These are phyloP conservation scores for Neonectria coccinea DNA, from an alignment of 2,329 filamentous ascomycete genomes.

Conservation along the genomic window DNA sequence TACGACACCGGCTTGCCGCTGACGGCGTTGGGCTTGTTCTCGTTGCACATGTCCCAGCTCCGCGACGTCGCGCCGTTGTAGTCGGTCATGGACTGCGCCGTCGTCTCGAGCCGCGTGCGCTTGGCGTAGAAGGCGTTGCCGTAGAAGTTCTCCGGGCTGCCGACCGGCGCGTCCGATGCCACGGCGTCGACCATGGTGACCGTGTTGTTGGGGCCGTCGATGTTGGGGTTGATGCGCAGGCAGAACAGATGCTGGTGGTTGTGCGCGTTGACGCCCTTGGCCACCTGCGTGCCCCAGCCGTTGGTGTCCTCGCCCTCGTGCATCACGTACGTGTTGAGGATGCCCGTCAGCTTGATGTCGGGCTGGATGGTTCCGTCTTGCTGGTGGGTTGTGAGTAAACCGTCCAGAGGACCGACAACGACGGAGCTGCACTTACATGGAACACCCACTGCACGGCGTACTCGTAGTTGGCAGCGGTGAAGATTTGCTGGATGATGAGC, in stretches of 20 bases:
- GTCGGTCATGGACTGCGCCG: conserved; percentile 76
- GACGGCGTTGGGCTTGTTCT: conserved; percentile 84
- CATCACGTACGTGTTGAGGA: conserved; percentile 91
- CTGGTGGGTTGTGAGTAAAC: conserved; percentile 11
- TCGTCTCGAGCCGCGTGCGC: conserved; percentile 82
- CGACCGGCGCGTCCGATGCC: conserved; percentile 77
- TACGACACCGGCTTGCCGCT: conserved; percentile 87
- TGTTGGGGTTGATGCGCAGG: conserved; percentile 85
- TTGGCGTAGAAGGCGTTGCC: conserved; percentile 92
- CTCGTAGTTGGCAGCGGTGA: conserved; percentile 96
- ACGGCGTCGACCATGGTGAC: conserved; percentile 86
- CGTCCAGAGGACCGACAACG: neutral
- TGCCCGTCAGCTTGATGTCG: conserved; percentile 91
- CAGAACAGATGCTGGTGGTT: conserved; percentile 98
- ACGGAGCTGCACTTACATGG: conserved; percentile 40
- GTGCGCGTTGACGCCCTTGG: conserved; percentile 84
- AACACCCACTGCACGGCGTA: conserved; percentile 85
- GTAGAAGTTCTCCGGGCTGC: conserved; percentile 85
- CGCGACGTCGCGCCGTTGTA: conserved; percentile 83
- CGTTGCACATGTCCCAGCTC: conserved; percentile 93
- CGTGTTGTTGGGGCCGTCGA: conserved; percentile 87
- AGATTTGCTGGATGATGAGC: conserved; percentile 89
- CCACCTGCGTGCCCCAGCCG: conserved; percentile 93
- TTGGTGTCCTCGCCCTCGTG: conserved; percentile 82
- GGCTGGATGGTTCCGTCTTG: conserved; percentile 93